Evolutionary conservation across 495 filamentous ascomycete genomes (phyloP).

Genomic region (Neurospora tetraspora): DNA sequence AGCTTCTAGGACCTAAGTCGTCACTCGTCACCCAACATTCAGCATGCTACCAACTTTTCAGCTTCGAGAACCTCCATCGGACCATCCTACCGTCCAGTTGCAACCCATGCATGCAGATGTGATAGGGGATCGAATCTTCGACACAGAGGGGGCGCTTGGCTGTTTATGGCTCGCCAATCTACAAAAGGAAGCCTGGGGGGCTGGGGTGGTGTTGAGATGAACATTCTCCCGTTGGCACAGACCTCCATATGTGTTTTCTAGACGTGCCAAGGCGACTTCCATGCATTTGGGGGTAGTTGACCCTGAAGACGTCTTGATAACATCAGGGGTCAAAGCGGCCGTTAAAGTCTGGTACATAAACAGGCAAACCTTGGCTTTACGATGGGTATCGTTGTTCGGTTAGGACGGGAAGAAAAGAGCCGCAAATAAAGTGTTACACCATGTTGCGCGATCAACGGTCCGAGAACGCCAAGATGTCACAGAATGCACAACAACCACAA

Average conservation of each 20-base stretch:
- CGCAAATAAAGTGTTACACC: not conserved
- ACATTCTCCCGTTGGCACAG: not conserved
- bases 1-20: not conserved
- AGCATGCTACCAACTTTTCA: not conserved
- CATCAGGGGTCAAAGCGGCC: not conserved
- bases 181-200: not conserved
- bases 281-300: not conserved
- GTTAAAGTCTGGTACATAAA: not conserved
- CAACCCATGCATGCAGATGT: not conserved
- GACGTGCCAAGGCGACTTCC: not conserved
- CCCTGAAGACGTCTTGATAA: not conserved
- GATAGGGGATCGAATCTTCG: not conserved
- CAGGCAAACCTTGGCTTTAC: not conserved
- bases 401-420: not conserved
- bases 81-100: not conserved
- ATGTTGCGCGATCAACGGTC: not conserved
- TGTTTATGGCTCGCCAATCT: not conserved
- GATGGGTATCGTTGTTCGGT: not conserved
- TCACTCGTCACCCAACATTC: not conserved
- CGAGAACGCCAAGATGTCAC: not conserved
- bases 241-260: not conserved
- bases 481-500: not conserved
- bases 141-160: not conserved
- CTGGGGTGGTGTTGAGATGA: not conserved
- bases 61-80: not conserved